Percentiles rank a stretch among this genome's conserved stretches.
Evolutionary conservation across 2,329 filamentous ascomycete genomes (phyloP).

Genomic region (Ascochyta fabae): DNA sequence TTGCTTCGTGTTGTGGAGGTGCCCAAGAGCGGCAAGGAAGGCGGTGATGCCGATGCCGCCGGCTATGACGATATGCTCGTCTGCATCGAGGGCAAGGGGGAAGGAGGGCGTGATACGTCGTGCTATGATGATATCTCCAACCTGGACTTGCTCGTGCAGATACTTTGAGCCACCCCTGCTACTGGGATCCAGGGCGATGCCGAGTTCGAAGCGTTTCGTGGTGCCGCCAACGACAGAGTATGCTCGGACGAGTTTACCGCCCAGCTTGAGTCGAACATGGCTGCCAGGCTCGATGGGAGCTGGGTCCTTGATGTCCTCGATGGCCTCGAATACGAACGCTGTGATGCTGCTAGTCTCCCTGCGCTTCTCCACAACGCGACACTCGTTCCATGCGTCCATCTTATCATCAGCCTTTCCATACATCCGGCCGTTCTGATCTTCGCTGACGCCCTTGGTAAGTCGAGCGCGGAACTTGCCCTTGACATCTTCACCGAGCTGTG

Average conservation of each 20-base stretch:
- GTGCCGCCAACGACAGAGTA: constrained; percentile 67
- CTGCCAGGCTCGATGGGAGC: constrained; percentile 55
- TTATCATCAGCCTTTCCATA: constrained; percentile 34
- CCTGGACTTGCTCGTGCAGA: constrained; percentile 58
- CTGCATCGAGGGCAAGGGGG: constrained; percentile 55
- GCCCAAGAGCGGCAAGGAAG: constrained; percentile 60
- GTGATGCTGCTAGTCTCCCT: constrained; percentile 59
- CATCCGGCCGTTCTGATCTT: constrained; percentile 39
- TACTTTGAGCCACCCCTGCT: constrained; percentile 68
- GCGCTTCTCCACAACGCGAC: constrained; percentile 58
- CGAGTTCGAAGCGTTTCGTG: constrained; percentile 61
- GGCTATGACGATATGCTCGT: constrained; percentile 67
- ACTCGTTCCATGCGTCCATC: constrained; percentile 47
- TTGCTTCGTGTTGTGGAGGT: constrained; percentile 33
- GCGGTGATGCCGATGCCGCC: constrained; percentile 72
- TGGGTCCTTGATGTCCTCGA: constrained; percentile 39
- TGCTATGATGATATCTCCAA: constrained; percentile 60
- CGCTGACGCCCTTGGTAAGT: constrained; percentile 55
- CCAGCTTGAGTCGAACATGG: constrained; percentile 64
- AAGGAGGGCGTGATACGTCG: constrained; percentile 60
- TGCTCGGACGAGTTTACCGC: constrained; percentile 62
- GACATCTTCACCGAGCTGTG: constrained; percentile 58
- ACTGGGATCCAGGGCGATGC: constrained; percentile 61
- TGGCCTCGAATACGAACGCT: constrained; percentile 61
- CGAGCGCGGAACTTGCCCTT: constrained; percentile 60